Evolutionary conservation across 371 early-diverging fungal genomes (phyloP).

Genomic region (Mortierella sp.): DNA sequence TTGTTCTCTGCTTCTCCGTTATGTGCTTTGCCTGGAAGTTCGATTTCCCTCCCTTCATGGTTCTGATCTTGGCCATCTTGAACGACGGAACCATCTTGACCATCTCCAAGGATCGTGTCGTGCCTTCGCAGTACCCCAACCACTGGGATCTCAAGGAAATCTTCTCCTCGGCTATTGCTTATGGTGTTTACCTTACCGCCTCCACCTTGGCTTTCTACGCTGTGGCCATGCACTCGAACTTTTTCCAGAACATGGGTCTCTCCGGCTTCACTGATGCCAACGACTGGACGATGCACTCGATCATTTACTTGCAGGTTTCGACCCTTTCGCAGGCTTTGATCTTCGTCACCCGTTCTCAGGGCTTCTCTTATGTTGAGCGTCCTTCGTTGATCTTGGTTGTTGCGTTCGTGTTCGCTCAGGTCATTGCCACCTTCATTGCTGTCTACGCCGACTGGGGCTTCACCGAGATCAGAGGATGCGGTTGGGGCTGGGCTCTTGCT

Average conservation of each 20-base stretch:
- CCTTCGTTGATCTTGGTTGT: constrained; percentile 63
- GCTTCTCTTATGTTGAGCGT: constrained; percentile 67
- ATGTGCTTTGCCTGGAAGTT: constrained; percentile 66
- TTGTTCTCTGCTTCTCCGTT: constrained; percentile 67
- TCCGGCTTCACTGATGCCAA: constrained; percentile 53
- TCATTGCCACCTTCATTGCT: constrained; percentile 68
- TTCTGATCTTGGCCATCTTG: constrained; percentile 67
- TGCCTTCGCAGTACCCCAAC: constrained; percentile 65
- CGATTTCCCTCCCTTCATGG: constrained; percentile 72
- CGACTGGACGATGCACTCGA: constrained; percentile 61
- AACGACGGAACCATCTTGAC: constrained; percentile 73
- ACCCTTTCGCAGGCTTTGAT: constrained; percentile 71
- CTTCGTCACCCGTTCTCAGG: constrained; percentile 71
- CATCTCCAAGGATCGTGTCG: constrained; percentile 67
- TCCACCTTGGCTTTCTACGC: constrained; percentile 65
- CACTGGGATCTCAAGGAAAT: constrained; percentile 68
- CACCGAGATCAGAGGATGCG: constrained; percentile 66
- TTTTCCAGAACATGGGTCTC: constrained; percentile 61
- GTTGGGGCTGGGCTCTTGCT: constrained; percentile 70
- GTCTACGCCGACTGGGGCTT: constrained; percentile 72
- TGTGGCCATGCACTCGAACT: constrained; percentile 55
- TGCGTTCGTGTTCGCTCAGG: constrained; percentile 68
- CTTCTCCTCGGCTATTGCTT: constrained; percentile 65
- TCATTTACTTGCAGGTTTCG: constrained; percentile 68
- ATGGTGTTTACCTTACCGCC: constrained; percentile 64